A percentile compares a stretch with the other conserved stretches of the same genome.
Evolutionary conservation across 805 yeast genomes (phyloP).

Genomic region (Saccharomycopsis sp.): DNA sequence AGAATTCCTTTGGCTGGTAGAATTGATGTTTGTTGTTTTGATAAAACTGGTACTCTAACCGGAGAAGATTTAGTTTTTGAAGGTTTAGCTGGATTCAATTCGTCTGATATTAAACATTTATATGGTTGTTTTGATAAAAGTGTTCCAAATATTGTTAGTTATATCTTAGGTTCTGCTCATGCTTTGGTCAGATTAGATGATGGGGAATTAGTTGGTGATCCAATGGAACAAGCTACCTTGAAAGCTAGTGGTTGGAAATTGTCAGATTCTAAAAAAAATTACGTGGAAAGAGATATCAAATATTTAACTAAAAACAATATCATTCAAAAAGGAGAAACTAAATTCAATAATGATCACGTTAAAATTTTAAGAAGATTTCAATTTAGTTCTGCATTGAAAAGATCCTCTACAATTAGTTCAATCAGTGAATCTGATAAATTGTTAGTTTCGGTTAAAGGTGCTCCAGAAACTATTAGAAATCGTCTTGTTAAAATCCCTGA

Average conservation of each 20-base stretch:
- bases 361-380: constrained; percentile 88
- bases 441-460: constrained; percentile 90
- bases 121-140: constrained; percentile 35
- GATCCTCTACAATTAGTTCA: constrained; percentile 80
- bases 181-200: constrained; percentile 91
- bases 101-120: constrained; percentile 43
- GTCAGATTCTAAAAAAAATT: constrained; percentile 50
- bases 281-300: constrained; percentile 37
- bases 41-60: constrained; percentile 95
- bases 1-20: constrained; percentile 97
- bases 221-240: constrained; percentile 96
- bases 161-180: constrained; percentile 88
- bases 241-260: constrained; percentile 81
- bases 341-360: constrained; percentile 33
- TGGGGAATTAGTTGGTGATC: constrained; percentile 97
- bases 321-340: constrained; percentile 21
- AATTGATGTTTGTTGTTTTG: constrained; percentile 96
- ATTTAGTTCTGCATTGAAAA: constrained; percentile 89
- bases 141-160: constrained; percentile 59
- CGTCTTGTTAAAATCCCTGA: constrained; percentile 67
- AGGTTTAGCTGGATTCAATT: constrained; percentile 79
- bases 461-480: constrained; percentile 86
- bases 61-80: constrained; percentile 95
- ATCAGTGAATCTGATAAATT: constrained; percentile 39
- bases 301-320: constrained; percentile 20